These are phyloP conservation scores for Aspergillus quadrilineatus DNA, from an alignment of 2,329 filamentous ascomycete genomes.

Conservation along the genomic window DNA sequence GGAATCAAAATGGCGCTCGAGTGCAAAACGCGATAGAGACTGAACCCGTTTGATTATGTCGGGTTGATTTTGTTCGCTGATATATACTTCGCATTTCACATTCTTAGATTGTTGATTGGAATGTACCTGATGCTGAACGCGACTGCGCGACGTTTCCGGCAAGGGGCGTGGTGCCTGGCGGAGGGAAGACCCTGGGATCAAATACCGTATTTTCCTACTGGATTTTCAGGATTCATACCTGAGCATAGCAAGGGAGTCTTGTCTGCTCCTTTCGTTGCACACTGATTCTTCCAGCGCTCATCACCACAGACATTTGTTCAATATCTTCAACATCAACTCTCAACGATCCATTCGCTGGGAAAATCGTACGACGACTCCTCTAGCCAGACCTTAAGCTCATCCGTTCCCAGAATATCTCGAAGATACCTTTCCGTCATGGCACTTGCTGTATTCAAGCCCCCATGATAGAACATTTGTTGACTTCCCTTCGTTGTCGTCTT, in stretches of 20 bases:
- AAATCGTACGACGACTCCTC: constrained; percentile 23
- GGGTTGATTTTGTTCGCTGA: background rate
- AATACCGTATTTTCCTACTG: background rate
- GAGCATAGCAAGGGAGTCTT: background rate
- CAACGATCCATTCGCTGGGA: background rate
- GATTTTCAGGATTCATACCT: background rate
- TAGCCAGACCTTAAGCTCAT: constrained; percentile 26
- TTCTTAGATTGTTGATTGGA: background rate
- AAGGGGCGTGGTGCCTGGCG: background rate
- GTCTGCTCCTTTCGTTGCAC: background rate
- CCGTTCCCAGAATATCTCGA: constrained; percentile 27
- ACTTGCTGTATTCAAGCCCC: constrained; percentile 20
- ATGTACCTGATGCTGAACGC: background rate
- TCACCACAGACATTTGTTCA: background rate
- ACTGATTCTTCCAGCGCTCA: background rate
- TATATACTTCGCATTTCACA: background rate
- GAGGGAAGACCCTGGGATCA: background rate
- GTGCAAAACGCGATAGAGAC: background rate
- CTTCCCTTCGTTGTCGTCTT: constrained; percentile 16
- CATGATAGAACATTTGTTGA: constrained; percentile 29
- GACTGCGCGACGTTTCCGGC: background rate
- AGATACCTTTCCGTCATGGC: constrained; percentile 25
- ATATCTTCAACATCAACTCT: background rate
- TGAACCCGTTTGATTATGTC: background rate
- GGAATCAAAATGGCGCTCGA: background rate